Conservation (phyloP, 768 basidiomycete species). For the Rubroboletus pulcherrimus region DNA sequence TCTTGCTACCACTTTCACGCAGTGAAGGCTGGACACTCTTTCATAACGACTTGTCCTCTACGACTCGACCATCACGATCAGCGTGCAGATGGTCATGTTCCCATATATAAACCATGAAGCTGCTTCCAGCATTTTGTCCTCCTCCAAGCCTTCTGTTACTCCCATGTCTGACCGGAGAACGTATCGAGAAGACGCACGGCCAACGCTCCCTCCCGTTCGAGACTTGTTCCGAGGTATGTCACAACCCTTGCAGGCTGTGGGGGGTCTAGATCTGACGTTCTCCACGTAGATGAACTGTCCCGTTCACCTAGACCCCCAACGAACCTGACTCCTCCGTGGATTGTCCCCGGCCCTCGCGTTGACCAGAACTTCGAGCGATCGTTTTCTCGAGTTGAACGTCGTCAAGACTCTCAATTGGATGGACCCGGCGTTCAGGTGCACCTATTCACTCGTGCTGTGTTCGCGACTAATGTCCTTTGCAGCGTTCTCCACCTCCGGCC, state of each 20-base stretch:
- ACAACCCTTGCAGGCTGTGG: not conserved
- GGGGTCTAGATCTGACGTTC: not conserved
- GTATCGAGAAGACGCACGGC: slow-evolving; percentile 36
- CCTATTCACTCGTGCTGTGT: not conserved
- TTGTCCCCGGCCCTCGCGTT: slow-evolving; percentile 40
- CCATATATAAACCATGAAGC: slow-evolving; percentile 25
- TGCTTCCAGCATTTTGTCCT: slow-evolving; percentile 1
- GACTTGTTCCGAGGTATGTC: slow-evolving; percentile 59
- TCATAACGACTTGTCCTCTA: slow-evolving; percentile 23
- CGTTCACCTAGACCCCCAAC: slow-evolving; percentile 37
- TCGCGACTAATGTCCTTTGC: slow-evolving; percentile 2
- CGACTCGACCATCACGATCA: slow-evolving; percentile 23
- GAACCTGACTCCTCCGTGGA: slow-evolving; percentile 41
- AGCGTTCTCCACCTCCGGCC: slow-evolving; percentile 23
- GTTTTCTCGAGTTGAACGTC: slow-evolving; percentile 23
- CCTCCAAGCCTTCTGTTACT: slow-evolving; percentile 16
- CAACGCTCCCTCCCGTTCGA: slow-evolving; percentile 68
- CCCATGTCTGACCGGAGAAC: slow-evolving; percentile 29
- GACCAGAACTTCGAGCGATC: slow-evolving; percentile 24
- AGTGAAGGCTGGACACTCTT: slow-evolving; percentile 24
- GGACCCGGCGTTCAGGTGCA: slow-evolving; percentile 33
- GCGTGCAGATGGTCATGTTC: slow-evolving; percentile 20
- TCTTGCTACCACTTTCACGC: slow-evolving; percentile 19
- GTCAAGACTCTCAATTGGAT: slow-evolving; percentile 22
- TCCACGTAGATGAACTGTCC: slow-evolving; percentile 44